These are phyloP conservation scores for Colletotrichum tofieldiae DNA, from an alignment of 2,329 filamentous ascomycete species.

Conservation along the genomic window DNA sequence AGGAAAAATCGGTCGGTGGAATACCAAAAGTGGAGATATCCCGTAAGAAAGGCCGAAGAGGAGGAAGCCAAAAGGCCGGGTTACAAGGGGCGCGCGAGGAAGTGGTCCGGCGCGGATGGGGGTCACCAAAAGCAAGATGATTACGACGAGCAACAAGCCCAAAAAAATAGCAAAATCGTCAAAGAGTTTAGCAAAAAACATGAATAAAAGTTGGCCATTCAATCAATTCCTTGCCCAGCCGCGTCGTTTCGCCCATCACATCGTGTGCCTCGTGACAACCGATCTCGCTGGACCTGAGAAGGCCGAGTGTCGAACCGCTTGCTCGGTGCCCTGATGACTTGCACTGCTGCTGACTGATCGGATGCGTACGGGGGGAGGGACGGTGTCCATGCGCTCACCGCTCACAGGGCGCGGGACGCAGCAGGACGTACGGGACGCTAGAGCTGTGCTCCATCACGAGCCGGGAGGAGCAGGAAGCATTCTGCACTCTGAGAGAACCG, in stretches of 20 bases:
- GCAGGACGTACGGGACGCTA: neutral
- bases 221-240: constrained; percentile 24
- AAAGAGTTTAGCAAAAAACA: constrained; percentile 41
- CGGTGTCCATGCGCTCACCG: constrained; percentile 37
- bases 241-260: neutral
- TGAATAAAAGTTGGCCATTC: constrained; percentile 42
- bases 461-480: neutral
- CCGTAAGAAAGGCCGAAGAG: constrained; percentile 25
- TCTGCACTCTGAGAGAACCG: neutral
- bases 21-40: constrained; percentile 37
- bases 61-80: constrained; percentile 38
- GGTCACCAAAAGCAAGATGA: constrained; percentile 23
- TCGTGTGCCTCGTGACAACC: neutral
- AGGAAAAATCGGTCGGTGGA: constrained; percentile 14
- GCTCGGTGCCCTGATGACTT: constrained; percentile 10
- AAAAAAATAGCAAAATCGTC: constrained; percentile 41
- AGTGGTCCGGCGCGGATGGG: constrained; percentile 8
- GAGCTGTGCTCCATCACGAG: constrained; percentile 9
- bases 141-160: constrained; percentile 21
- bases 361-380: neutral
- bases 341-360: constrained; percentile 12
- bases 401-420: neutral
- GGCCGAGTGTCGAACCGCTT: neutral
- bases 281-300: neutral
- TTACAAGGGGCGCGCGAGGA: neutral